These are phyloP conservation scores for Fusarium robinianum DNA, from an alignment of 2,329 filamentous ascomycete genomes.

Conservation along the genomic window DNA sequence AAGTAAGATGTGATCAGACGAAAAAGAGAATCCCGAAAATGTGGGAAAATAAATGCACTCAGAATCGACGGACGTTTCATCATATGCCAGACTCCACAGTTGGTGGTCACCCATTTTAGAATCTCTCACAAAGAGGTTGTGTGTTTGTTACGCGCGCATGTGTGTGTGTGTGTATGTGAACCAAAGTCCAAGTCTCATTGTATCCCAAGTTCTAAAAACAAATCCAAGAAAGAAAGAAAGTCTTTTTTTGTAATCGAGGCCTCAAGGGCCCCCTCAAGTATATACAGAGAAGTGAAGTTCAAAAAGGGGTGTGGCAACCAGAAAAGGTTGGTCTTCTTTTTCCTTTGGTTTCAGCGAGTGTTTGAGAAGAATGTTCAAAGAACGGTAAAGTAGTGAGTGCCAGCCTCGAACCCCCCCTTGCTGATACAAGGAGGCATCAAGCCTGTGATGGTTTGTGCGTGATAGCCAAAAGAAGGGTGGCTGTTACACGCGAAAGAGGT, in stretches of 20 bases:
- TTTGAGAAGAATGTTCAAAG: conserved; percentile 30
- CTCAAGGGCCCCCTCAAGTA: conserved; percentile 25
- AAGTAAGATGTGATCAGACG: too few relatives aligned
- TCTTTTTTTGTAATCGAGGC: conserved; percentile 20
- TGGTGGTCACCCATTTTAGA: too few relatives aligned
- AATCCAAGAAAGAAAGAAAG: conserved; percentile 6
- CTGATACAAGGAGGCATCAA: conserved; percentile 32
- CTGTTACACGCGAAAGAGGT: conserved; percentile 10
- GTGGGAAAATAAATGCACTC: too few relatives aligned
- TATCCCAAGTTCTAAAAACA: too few relatives aligned
- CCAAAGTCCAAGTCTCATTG: conserved; percentile 17
- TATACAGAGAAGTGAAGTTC: conserved; percentile 36
- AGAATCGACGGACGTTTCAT: too few relatives aligned
- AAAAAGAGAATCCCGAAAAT: too few relatives aligned
- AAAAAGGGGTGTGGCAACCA: too few relatives aligned
- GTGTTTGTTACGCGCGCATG: too few relatives aligned
- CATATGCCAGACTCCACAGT: too few relatives aligned
- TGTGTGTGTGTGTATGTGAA: too few relatives aligned
- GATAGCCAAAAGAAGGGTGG: conserved; percentile 21
- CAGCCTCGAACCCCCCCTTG: conserved; percentile 36
- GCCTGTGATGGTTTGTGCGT: conserved; percentile 30
- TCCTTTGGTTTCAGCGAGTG: conserved; percentile 30
- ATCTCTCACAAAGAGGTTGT: conserved; percentile 6
- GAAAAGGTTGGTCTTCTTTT: too few relatives aligned
- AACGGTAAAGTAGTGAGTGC: conserved; percentile 38